Percentiles rank a stretch among this genome's conserved stretches.
Evolutionary conservation across 2,329 filamentous ascomycete genomes (phyloP).

Genomic region (Exutisphaerella laricina): DNA sequence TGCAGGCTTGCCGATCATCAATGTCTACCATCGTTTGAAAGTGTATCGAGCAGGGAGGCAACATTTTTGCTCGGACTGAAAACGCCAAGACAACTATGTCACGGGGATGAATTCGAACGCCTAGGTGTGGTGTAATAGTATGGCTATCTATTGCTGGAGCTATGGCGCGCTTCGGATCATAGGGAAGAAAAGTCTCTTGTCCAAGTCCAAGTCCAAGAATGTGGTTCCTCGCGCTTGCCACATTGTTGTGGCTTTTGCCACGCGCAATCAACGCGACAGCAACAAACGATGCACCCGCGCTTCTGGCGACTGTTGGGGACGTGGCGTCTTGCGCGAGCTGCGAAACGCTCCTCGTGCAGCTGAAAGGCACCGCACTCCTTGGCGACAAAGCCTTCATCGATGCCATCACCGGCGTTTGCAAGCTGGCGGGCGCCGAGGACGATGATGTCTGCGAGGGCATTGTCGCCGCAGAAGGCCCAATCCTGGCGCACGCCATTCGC

Average conservation of each 20-base stretch:
- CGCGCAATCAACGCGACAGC: background rate
- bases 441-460: constrained; percentile 52
- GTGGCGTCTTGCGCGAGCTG: constrained; percentile 9
- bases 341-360: constrained; percentile 30
- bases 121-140: too few species aligned
- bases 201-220: too few species aligned
- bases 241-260: background rate
- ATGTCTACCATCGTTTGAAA: background rate
- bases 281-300: background rate
- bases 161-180: too few species aligned
- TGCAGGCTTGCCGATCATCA: background rate
- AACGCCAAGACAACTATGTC: too few species aligned
- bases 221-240: background rate
- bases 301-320: background rate
- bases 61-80: background rate
- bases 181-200: too few species aligned
- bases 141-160: too few species aligned
- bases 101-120: too few species aligned
- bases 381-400: constrained; percentile 41
- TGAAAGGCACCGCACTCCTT: constrained; percentile 42
- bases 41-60: background rate
- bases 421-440: constrained; percentile 40
- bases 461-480: constrained; percentile 49
- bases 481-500: constrained; percentile 47
- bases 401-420: constrained; percentile 36